phyloP scores from a whole-genome alignment of 352 stramenopile genomes.

The Phytopythium cucurbitacearum region DNA sequence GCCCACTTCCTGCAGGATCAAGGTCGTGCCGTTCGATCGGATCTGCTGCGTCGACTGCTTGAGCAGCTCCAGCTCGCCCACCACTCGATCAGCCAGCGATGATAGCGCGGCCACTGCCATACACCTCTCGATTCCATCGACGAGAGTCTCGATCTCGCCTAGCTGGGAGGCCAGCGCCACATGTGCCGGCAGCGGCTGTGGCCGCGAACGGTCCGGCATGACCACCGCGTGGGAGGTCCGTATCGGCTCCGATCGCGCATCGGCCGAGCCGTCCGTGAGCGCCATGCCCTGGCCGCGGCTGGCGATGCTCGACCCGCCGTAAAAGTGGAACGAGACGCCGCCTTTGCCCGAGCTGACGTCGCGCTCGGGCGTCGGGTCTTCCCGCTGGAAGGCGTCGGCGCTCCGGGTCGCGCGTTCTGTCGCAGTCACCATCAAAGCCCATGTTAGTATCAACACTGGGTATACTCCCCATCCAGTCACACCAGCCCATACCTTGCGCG shows the following conservation, averaged over 20 bases:
- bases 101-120: constrained; percentile 32
- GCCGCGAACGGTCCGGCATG: constrained; percentile 19
- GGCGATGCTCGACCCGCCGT: constrained; percentile 24
- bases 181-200: constrained; percentile 18
- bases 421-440: background rate
- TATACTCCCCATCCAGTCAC: too few relatives aligned
- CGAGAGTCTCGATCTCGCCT: constrained; percentile 52
- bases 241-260: constrained; percentile 10
- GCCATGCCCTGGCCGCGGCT: constrained; percentile 7
- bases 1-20: constrained; percentile 52
- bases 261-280: constrained; percentile 17
- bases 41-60: constrained; percentile 56
- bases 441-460: too few relatives aligned
- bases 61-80: constrained; percentile 57
- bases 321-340: constrained; percentile 64
- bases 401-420: constrained; percentile 23
- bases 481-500: constrained; percentile 9
- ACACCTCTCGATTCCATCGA: constrained; percentile 48
- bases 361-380: constrained; percentile 15
- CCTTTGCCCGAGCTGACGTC: constrained; percentile 14
- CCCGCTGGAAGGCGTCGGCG: constrained; percentile 7
- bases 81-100: constrained; percentile 30
- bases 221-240: constrained; percentile 41
- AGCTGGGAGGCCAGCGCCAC: constrained; percentile 36
- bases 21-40: constrained; percentile 53